These are phyloP conservation scores for Oryza meridionalis DNA, from an alignment of 176 grass and related monocot genomes.

Conservation along the genomic window DNA sequence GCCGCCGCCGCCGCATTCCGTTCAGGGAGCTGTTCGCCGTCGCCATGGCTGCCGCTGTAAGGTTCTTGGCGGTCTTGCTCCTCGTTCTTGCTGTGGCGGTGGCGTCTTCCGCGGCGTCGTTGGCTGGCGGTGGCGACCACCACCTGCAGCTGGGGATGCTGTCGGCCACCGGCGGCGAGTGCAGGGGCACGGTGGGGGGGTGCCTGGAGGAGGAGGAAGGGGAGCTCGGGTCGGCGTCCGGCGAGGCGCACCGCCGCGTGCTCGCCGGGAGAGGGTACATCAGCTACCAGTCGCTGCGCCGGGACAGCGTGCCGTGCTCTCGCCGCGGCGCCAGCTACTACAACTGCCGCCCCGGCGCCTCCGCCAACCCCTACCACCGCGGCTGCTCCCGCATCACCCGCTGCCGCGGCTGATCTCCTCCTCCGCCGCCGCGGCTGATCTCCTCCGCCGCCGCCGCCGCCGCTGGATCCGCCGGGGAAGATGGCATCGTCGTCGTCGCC, in stretches of 20 bases:
- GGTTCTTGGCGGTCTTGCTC: constrained; percentile 14
- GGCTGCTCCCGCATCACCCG: constrained; percentile 79
- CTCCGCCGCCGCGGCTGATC: too few species aligned
- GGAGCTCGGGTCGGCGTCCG: constrained; percentile 20
- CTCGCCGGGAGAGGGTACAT: constrained; percentile 56
- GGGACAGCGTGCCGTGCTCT: constrained; percentile 69
- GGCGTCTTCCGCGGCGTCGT: not conserved
- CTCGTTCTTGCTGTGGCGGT: constrained; percentile 26
- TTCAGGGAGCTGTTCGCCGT: not conserved
- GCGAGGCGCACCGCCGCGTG: constrained; percentile 51
- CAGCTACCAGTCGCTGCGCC: constrained; percentile 72
- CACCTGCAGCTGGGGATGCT: constrained; percentile 50
- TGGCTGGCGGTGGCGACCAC: constrained; percentile 27
- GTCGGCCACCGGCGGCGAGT: constrained; percentile 8
- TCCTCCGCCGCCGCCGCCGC: not conserved
- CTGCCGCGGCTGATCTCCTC: constrained; percentile 57
- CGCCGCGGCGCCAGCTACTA: constrained; percentile 81
- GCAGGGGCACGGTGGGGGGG: constrained; percentile 52
- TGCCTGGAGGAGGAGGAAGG: constrained; percentile 34
- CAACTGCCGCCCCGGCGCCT: constrained; percentile 78
- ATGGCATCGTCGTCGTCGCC: not conserved
- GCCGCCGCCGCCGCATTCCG: constrained; percentile 18
- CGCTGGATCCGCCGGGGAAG: constrained; percentile 8
- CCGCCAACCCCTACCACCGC: constrained; percentile 77
- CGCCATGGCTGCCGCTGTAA: constrained; percentile 43